Evolutionary conservation across 108 stramenopile genomes (phyloP), one percentile per base, ranked within the genome.

Genomic region (Pseudonitzschia multistriata): DNA sequence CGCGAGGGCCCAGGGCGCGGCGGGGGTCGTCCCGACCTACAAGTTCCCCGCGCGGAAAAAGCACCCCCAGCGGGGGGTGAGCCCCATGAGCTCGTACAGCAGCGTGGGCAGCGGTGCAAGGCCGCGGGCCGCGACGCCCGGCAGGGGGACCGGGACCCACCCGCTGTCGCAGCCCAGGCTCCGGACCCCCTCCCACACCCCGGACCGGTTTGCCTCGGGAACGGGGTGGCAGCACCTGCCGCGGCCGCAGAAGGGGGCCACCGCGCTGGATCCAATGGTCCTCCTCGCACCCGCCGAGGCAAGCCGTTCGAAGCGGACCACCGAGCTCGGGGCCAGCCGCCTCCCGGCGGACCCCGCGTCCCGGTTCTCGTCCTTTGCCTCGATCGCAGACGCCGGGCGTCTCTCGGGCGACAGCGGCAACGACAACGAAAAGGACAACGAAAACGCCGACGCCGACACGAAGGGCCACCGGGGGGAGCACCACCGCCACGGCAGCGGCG

Each of bases 351-450:
- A 59, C 57, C 13, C 57, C 33, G 57, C 33, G 35, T 74, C 74
- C 19, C 62, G 67, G 48, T 68, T 74, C 62, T 74, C 74, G 11
- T 67, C 74, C 21, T 74, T 74, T 53, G 67, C 64, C 37, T 68
- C 74, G 2, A 66, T 69, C 11, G 21, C 15, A n/a, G 52, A 49
- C 21, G 66, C 4, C n/a, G n/a, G n/a, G n/a, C n/a, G n/a, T n/a
- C n/a, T n/a, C n/a, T n/a, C n/a, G n/a, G n/a, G n/a, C n/a, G n/a
- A n/a, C n/a, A n/a, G n/a, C n/a, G 14, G 52, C 19, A n/a, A 53
- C n/a, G 33, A 45, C 37, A 17, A 53, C 52, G 52, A 53, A 53
- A 11, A 53, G 7, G 52, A 53, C 8, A 53, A 53, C 17, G 37
- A 37, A 37, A 5, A 37, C 8, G 37, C 5, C 37, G 37, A 37